Evolutionary conservation across 148 eudicot genomes (phyloP), one percentile per base, ranked within the genome.

Genomic region (Chenopodium quinoa): DNA sequence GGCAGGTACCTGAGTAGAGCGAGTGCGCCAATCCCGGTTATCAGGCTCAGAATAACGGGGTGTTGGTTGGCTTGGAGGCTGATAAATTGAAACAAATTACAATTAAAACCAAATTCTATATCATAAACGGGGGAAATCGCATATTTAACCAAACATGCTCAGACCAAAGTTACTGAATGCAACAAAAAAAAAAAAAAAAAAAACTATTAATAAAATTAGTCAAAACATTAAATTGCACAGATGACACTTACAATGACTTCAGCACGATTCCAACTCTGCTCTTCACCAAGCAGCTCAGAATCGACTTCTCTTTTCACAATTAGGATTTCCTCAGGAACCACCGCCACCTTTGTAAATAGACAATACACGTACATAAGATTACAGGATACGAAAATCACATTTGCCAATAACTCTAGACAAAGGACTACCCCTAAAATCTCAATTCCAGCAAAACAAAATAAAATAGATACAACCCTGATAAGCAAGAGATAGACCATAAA

Each of bases 21-120:
- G 91, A 73, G 84, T 89, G 83, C 98, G 99, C 99, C 98, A 96
- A 82, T 94, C 97, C 81, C 98, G 92, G 75, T 77, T 87, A 77
- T 91, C 97, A 71, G 93, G 93, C 76, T 93, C 98, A 25, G 99
- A 69, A 82, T 92, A 91, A 74, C 98, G 97, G 78, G 23, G 83
- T 90, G 86, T 92, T 22, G 90, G 54, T 73, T 90, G 95, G 84
- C 50, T 82, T 76, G 84, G 86, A 23, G 77, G 77, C 94, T 93
- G 82, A 71, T 4, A 74, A 50, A 17, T 27, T 4, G 19, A 52
- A 50, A 74, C 34, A 4, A 13, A 7, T 22, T 22, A 20, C 47
- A 10, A 4, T 19, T 58, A 13, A 58, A 17, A 19, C 63, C 63
- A 58, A 58, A 16, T 58, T 58, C 12, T 58, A 2, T 58, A 14